These are phyloP conservation scores for Kodamaea lidongshanica DNA, from an alignment of 805 yeast genomes.

Conservation along the genomic window DNA sequence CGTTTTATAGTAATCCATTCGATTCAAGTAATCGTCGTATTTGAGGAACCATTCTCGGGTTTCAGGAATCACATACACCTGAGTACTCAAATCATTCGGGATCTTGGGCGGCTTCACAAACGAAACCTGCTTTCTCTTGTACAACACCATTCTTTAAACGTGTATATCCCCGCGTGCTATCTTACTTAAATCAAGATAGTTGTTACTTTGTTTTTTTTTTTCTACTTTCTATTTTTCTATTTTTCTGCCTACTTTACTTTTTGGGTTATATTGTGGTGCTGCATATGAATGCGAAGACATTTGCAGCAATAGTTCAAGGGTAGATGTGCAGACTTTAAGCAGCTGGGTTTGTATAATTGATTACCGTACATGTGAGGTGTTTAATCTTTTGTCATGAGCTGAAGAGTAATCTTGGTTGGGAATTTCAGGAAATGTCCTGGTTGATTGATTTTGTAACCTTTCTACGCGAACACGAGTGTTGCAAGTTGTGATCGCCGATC, in stretches of 20 bases:
- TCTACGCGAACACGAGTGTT: no score
- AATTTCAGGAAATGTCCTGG: no score
- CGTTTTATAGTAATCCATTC: constrained; percentile 66
- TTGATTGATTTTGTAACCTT: no score
- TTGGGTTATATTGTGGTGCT: constrained; percentile 3
- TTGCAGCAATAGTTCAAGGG: no score
- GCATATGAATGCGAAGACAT: no score
- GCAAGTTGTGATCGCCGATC: no score
- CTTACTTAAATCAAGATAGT: neutral
- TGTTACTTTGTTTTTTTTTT: neutral
- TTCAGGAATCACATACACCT: constrained; percentile 75
- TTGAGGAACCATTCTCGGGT: constrained; percentile 84
- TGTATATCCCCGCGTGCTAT: neutral
- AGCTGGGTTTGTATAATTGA: no score
- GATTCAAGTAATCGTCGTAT: constrained; percentile 67
- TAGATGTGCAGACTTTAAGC: no score
- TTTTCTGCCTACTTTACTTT: no score
- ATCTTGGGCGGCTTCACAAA: constrained; percentile 51
- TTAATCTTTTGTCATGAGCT: no score
- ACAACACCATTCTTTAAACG: constrained; percentile 70
- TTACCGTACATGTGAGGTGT: no score
- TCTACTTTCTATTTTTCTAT: neutral
- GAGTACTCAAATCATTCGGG: constrained; percentile 50
- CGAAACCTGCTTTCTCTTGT: constrained; percentile 65
- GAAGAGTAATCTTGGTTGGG: no score